Percentiles rank a stretch among this genome's conserved stretches.
These are phyloP conservation scores for Dioscorea cayenensis DNA, from an alignment of 116 monocot species.

Conservation along the genomic window DNA sequence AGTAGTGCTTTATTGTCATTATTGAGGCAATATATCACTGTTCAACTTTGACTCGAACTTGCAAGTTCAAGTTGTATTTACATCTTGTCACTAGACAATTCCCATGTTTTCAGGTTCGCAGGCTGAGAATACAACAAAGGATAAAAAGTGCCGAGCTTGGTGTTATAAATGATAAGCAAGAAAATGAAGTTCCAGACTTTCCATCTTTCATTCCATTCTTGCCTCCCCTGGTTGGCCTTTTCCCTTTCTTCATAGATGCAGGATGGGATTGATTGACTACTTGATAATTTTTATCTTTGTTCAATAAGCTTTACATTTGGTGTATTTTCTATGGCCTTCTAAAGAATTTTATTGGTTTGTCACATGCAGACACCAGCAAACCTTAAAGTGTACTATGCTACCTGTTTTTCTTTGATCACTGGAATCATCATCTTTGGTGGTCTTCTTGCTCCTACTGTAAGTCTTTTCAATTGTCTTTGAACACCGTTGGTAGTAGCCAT, in stretches of 20 bases:
- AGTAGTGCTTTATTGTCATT: too few relatives aligned
- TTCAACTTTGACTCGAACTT: too few relatives aligned
- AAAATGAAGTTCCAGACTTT: slow-evolving; percentile 93
- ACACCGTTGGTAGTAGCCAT: not conserved
- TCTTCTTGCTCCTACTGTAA: slow-evolving; percentile 94
- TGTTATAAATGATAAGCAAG: slow-evolving; percentile 58
- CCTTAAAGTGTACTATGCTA: slow-evolving; percentile 80
- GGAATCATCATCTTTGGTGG: slow-evolving; percentile 92
- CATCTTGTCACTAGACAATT: too few relatives aligned
- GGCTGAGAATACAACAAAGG: slow-evolving; percentile 95
- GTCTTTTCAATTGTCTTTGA: slow-evolving; percentile 8
- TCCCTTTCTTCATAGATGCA: not conserved
- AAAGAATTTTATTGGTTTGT: not conserved
- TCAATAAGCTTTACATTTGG: not conserved
- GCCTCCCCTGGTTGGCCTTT: slow-evolving; percentile 69
- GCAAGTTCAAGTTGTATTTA: too few relatives aligned
- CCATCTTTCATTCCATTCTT: slow-evolving; percentile 98
- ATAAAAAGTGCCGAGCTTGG: slow-evolving; percentile 90
- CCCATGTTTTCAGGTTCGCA: slow-evolving; percentile 55
- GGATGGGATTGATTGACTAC: not conserved
- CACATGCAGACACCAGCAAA: slow-evolving; percentile 82
- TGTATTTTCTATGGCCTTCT: not conserved
- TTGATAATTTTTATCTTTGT: not conserved
- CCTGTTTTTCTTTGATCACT: slow-evolving; percentile 75
- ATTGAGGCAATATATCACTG: too few relatives aligned